Conservation (phyloP, 306 rosid genomes). For the Argentina anserina region DNA sequence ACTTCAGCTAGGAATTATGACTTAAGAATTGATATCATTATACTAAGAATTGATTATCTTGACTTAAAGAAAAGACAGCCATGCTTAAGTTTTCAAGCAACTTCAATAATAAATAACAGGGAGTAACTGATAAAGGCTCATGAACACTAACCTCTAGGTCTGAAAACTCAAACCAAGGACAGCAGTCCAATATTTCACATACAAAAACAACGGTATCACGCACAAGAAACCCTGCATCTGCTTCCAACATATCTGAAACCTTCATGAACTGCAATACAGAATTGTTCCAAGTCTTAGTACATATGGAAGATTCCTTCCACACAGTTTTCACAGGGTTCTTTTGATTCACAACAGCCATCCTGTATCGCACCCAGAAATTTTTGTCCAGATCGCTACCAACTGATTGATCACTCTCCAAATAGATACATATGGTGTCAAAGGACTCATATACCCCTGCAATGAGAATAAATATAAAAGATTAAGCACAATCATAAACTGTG, state of each 20-base stretch:
- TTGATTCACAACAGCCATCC: conserved; percentile 98
- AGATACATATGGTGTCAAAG: conserved; percentile 95
- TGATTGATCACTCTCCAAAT: conserved; percentile 98
- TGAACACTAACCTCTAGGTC: conserved; percentile 83
- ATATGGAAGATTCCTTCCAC: conserved; percentile 98
- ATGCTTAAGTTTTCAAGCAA: background rate
- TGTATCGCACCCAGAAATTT: conserved; percentile 96
- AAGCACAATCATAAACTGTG: conserved; percentile 23
- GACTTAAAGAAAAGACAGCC: too few relatives aligned
- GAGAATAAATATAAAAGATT: conserved; percentile 16
- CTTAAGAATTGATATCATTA: background rate
- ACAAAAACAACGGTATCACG: conserved; percentile 95
- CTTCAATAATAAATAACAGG: background rate
- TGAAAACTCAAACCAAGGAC: conserved; percentile 99
- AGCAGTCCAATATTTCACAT: conserved; percentile 97
- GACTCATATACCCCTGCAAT: conserved; percentile 93
- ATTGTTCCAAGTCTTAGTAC: conserved; percentile 99
- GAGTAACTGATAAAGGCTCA: conserved; percentile 17
- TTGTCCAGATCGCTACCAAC: conserved; percentile 92
- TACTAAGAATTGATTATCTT: too few relatives aligned
- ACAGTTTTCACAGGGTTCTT: conserved; percentile 88
- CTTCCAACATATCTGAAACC: conserved; percentile 95
- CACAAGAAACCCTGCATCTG: conserved; percentile 94
- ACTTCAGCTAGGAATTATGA: background rate
- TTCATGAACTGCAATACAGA: conserved; percentile 99